Percentiles rank a stretch among this genome's conserved stretches.
phyloP scores from a whole-genome alignment of 441 rosid genomes.

The Gossypium schwendimanii region DNA sequence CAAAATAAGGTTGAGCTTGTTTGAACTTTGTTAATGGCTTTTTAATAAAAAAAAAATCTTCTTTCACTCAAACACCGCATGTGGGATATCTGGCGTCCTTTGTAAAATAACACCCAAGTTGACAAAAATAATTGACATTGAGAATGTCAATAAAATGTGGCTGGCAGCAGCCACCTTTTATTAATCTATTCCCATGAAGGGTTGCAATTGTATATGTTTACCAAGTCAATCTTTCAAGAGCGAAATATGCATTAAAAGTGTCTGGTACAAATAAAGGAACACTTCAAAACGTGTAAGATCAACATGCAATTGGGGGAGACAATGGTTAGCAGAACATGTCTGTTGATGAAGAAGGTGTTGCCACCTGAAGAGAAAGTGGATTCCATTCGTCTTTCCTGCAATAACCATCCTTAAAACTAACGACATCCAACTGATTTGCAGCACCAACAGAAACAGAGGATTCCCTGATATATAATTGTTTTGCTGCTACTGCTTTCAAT shows the following conservation, averaged over 20 bases:
- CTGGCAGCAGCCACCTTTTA: background rate
- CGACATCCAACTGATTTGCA: slow-evolving; percentile 24
- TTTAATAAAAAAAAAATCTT: background rate
- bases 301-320: background rate
- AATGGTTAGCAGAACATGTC: slow-evolving; percentile 33
- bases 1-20: background rate
- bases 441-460: slow-evolving; percentile 4
- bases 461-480: slow-evolving; percentile 18
- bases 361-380: slow-evolving; percentile 29
- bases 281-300: background rate
- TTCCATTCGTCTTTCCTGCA: slow-evolving; percentile 37
- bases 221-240: background rate
- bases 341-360: slow-evolving; percentile 30
- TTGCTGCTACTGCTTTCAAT: slow-evolving; percentile 36
- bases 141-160: background rate
- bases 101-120: background rate
- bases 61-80: background rate
- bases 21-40: background rate
- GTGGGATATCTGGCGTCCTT: background rate
- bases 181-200: background rate
- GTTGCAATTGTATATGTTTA: background rate
- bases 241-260: background rate
- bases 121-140: background rate
- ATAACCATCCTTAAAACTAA: slow-evolving; percentile 28
- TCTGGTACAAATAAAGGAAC: background rate